These are phyloP conservation scores for Colletotrichum cuscutae DNA, from an alignment of 2,329 filamentous ascomycete genomes.

Conservation along the genomic window DNA sequence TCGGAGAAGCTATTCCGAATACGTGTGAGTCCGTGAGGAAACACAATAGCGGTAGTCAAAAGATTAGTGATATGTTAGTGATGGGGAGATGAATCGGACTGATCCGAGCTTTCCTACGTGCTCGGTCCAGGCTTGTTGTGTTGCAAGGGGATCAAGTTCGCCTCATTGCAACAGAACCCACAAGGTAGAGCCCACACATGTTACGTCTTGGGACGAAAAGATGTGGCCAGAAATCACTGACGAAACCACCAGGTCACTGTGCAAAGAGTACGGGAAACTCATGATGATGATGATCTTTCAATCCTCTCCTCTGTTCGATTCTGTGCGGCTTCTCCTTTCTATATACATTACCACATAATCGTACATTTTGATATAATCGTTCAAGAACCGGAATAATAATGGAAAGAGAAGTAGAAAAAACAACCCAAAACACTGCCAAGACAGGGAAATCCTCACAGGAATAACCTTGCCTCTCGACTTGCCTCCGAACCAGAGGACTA, in stretches of 20 bases:
- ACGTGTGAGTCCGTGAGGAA: neutral
- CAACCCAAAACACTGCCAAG: slow-evolving; percentile 23
- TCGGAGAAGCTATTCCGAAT: neutral
- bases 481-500: neutral
- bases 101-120: neutral
- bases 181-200: neutral
- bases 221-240: neutral
- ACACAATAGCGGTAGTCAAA: neutral
- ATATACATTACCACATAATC: slow-evolving; percentile 35
- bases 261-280: neutral
- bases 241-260: neutral
- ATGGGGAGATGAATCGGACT: neutral
- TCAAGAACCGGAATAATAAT: neutral
- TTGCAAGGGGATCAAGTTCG: neutral
- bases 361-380: slow-evolving; percentile 15
- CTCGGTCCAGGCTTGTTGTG: neutral
- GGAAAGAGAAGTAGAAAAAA: neutral
- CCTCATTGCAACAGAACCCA: neutral
- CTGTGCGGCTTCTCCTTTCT: slow-evolving; percentile 3
- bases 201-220: neutral
- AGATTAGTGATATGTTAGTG: neutral
- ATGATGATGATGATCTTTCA: neutral
- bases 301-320: slow-evolving; percentile 22
- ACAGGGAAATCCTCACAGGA: neutral
- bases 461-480: neutral